phyloP scores from a whole-genome alignment of 2,329 filamentous ascomycete genomes.

The Talaromyces sp. region DNA sequence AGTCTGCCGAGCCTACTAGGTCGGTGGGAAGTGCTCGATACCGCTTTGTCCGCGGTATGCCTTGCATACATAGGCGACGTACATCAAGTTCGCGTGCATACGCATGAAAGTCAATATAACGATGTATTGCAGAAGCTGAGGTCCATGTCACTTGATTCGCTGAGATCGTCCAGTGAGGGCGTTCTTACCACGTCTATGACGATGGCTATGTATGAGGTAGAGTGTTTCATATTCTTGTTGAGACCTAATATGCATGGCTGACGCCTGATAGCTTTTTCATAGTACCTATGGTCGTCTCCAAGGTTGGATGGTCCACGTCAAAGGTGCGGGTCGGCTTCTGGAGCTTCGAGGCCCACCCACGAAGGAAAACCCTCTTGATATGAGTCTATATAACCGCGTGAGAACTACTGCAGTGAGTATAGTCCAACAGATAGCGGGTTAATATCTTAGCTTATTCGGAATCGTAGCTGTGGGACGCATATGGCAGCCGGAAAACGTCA shows the following conservation, averaged over 20 bases:
- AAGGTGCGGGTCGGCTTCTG: conserved; percentile 15
- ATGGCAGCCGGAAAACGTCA: conserved; percentile 10
- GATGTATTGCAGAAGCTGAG: conserved; percentile 6
- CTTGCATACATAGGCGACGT: conserved; percentile 17
- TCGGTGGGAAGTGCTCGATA: conserved; percentile 14
- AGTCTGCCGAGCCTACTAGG: conserved; percentile 15
- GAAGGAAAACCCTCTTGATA: conserved; percentile 4
- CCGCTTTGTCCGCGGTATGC: conserved; percentile 13
- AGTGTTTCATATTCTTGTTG: not conserved
- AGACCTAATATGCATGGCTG: not conserved
- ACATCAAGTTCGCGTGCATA: conserved; percentile 1
- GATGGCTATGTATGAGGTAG: conserved; percentile 19
- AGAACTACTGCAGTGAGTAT: conserved; percentile 16
- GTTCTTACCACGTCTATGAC: conserved; percentile 17
- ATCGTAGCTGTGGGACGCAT: conserved; percentile 16
- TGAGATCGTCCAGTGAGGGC: conserved; percentile 16
- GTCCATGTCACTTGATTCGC: conserved; percentile 12
- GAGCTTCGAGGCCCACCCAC: conserved; percentile 16
- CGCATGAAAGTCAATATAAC: conserved; percentile 16
- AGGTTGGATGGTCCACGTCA: conserved; percentile 18
- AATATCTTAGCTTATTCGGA: not conserved
- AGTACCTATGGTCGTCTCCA: conserved; percentile 15
- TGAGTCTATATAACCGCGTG: conserved; percentile 16
- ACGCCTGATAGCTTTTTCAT: conserved; percentile 11
- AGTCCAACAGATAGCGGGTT: not conserved